Conservation (phyloP, 2,329 filamentous ascomycete genomes). For the Stromatinia cepivora region DNA sequence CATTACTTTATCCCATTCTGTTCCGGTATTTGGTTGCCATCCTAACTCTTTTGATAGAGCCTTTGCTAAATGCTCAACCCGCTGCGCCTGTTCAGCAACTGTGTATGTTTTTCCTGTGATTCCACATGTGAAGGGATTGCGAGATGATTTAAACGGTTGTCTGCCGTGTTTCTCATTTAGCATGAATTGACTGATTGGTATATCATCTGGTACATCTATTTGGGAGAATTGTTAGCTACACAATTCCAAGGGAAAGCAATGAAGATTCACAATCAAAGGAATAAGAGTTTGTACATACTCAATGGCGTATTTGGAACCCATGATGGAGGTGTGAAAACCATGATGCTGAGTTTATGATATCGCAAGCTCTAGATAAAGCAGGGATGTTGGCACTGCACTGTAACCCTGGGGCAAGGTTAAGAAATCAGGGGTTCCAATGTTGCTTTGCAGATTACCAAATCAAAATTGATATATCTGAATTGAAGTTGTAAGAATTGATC, state of each 20-base stretch:
- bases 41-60: conserved; percentile 69
- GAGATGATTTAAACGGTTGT: conserved; percentile 59
- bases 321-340: conserved; percentile 57
- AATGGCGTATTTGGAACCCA: conserved; percentile 62
- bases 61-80: conserved; percentile 66
- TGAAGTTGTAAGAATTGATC: background rate
- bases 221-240: conserved; percentile 20
- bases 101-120: conserved; percentile 68
- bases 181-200: conserved; percentile 77
- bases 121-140: conserved; percentile 75
- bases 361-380: background rate
- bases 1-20: conserved; percentile 80
- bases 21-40: conserved; percentile 67
- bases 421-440: background rate
- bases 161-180: conserved; percentile 70
- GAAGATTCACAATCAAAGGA: background rate
- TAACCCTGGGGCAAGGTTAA: background rate
- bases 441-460: background rate
- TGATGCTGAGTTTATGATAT: conserved; percentile 25
- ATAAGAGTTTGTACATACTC: conserved; percentile 43
- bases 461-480: background rate
- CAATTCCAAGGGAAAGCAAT: background rate
- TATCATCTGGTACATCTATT: conserved; percentile 59
- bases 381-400: background rate
- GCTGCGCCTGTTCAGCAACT: conserved; percentile 60